Evolutionary conservation across 1,284 basidiomycete genomes (phyloP).

Genomic region (Sphaerobolus stellatus): DNA sequence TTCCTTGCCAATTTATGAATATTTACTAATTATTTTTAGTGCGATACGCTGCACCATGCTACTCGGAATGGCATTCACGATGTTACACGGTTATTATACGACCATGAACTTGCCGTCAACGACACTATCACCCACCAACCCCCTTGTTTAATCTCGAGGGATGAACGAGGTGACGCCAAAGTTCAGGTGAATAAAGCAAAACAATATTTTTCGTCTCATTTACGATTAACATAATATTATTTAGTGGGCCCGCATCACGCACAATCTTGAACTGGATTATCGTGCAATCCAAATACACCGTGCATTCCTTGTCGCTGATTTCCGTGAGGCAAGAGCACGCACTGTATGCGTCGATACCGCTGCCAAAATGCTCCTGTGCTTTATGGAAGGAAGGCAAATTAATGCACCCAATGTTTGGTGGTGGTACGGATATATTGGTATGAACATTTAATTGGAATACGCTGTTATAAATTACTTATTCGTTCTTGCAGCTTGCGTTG

Average conservation of each 20-base stretch:
- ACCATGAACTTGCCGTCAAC: conserved; percentile 12
- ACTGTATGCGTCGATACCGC: conserved; percentile 13
- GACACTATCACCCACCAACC: conserved; percentile 1
- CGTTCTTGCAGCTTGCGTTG: conserved; percentile 1
- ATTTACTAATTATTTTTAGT: conserved; percentile 2
- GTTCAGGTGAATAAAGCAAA: not conserved
- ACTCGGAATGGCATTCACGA: conserved; percentile 9
- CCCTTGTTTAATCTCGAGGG: conserved; percentile 2
- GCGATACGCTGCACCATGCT: conserved; percentile 9
- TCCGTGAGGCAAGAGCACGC: conserved; percentile 13
- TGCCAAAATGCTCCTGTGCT: conserved; percentile 13
- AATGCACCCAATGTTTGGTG: not conserved
- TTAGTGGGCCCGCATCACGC: conserved; percentile 18
- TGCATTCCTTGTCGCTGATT: conserved; percentile 14
- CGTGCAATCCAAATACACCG: conserved; percentile 16
- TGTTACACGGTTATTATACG: conserved; percentile 8
- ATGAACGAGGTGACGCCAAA: conserved; percentile 7
- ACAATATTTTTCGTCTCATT: not conserved
- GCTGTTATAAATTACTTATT: conserved; percentile 1
- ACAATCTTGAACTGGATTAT: conserved; percentile 15
- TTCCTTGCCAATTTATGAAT: not conserved
- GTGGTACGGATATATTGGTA: conserved; percentile 5
- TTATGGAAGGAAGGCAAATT: conserved; percentile 12
- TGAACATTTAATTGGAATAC: not conserved
- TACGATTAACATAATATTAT: not conserved